Percentiles rank a stretch among this genome's conserved stretches.
Evolutionary conservation across 495 filamentous ascomycete species (phyloP).

Genomic region (Corynascus novoguineensis): DNA sequence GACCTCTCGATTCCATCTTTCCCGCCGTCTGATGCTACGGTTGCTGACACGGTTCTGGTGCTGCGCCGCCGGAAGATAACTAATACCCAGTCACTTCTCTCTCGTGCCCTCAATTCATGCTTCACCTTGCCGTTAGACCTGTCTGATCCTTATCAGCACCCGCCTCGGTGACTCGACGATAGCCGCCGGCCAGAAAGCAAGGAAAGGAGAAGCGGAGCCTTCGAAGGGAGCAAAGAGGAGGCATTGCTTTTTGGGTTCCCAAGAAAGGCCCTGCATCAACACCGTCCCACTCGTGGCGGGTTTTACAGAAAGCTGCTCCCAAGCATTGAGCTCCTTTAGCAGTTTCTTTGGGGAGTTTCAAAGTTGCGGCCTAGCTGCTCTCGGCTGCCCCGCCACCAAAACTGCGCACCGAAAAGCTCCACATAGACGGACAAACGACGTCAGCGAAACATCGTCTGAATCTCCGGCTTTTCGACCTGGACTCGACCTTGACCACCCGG

Average conservation of each 20-base stretch:
- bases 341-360: neutral
- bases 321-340: neutral
- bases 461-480: neutral
- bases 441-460: neutral
- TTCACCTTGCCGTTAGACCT: neutral
- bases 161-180: neutral
- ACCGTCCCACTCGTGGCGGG: neutral
- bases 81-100: neutral
- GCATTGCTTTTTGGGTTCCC: neutral
- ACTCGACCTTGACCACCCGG: neutral
- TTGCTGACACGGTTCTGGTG: neutral
- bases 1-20: neutral
- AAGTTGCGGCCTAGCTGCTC: neutral
- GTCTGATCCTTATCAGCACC: slow-evolving; percentile 5
- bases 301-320: neutral
- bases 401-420: neutral
- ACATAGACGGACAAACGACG: neutral
- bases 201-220: neutral
- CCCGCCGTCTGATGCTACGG: neutral
- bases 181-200: neutral
- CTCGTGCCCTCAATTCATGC: neutral
- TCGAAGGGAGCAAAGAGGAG: neutral
- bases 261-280: neutral
- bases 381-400: slow-evolving; percentile 4
- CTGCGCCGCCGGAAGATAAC: neutral